Base-by-base conservation (phyloP, 2,329 filamentous ascomycete species). In the Verruconis gallopava region DNA sequence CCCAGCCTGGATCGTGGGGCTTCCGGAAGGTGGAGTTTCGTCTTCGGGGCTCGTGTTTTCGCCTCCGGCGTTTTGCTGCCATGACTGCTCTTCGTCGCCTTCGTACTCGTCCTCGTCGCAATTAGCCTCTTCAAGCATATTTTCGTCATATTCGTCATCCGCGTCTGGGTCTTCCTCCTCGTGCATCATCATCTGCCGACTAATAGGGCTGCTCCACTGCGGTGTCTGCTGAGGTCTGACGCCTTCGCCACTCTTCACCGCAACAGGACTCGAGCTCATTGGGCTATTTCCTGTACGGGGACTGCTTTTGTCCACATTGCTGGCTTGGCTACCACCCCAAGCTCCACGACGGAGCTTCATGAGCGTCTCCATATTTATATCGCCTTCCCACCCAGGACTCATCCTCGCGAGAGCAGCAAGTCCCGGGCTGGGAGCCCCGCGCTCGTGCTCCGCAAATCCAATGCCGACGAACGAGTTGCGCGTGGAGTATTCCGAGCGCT, bases 401-500 rank as follows among this genome's bases (percentile, higher is more conserved):
- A 15, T 57, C 64, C 9, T 71, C 75, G 84, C 81, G 18, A 94
- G 65, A 55, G 93, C 82, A 1, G 82, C 81, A 18, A 93, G 67
- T 0, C 81, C 81, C 1, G 85, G 81, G 49, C 79, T 85, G 21
- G 77, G 68, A 2, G 85, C 53, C 69, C 62, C 44, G 56, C 63
- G 13, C 13, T 43, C 41, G n/a, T 19, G 13, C 34, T 19, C 34
- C n/a, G 34, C 34, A 19, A 19, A n/a, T 9, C 25, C 25, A 9
- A 35, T 3, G 5, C 22, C 28, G 65, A 93, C 83, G 45, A 93
- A 75, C 1, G 84, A 93, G 56, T 95, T 96, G 35, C 91, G 77
- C 45, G 93, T 94, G 33, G 85, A 94, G 66, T 93, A 95, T 61
- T 98, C 91, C 45, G 85, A 93, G 11, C 88, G 76, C 58, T 96